Evolutionary conservation across 176 grass and related monocot genomes (phyloP), one percentile per base, ranked within the genome.

Genomic region (Secale cereale): DNA sequence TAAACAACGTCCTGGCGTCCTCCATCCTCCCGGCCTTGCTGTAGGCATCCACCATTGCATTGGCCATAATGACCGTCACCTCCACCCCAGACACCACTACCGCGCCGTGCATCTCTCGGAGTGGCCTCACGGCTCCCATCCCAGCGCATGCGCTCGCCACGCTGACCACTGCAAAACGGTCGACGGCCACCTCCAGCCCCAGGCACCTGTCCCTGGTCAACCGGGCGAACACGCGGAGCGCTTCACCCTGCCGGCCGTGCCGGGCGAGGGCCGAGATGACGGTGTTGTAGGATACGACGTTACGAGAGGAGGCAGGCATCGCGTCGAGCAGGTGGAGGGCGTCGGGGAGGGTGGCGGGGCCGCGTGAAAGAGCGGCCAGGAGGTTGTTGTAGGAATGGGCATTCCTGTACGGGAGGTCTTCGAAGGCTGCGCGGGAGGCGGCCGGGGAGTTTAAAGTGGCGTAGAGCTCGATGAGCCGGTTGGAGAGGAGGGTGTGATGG

Each of bases 1-100:
- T 68, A 41, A 92, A 92, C 33, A 95, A 3, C 48, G n/a, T 32
- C 33, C 65, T 78, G 6, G 90, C 83, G 8, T 90, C 63, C 9
- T 90, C 90, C 22, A 87, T 83, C 45, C 81, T 80, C 14, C 78
- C 15, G 10, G 61, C 71, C 69, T 95, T 95, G 80, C 91, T 88
- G 35, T 93, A 95, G 19, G 94, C 80, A 29, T 96, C 89, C 39
- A 96, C 66, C 89, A 96, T 85, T 30, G 91, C 88, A 59, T 93
- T 96, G 56, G 75, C 74, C 81, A 93, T 93, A 29, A 93, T 91
- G 29, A 89, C 10, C 40, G 80, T 87, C 45, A 96, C 12, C 56
- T 93, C 89, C 62, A 93, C 36, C n/a, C 77, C 88, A 1, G 84
- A 89, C 11, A 83, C 84, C 10, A 91, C 74, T 16, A 83, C 69